phyloP scores from a whole-genome alignment of 2,329 filamentous ascomycete species.

The Chrysoporthe deuterocubensis region DNA sequence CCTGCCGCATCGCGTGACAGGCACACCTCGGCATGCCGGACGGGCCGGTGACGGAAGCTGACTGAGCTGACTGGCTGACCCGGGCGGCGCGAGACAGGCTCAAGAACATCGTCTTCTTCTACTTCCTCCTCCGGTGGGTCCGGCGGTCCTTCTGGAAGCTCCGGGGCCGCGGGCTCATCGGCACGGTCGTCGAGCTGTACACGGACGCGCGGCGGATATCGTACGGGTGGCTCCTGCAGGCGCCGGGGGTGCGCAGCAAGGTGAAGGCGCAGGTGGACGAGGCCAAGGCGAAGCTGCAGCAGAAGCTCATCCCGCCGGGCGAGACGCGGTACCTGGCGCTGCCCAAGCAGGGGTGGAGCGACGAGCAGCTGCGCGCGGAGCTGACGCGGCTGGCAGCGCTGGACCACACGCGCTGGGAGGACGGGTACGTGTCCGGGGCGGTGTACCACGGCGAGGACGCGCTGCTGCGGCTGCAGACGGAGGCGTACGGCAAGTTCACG shows the following conservation, averaged over 20 bases:
- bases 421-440: slow-evolving; percentile 89
- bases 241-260: slow-evolving; percentile 83
- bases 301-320: slow-evolving; percentile 78
- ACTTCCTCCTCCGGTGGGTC: slow-evolving; percentile 84
- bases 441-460: slow-evolving; percentile 93
- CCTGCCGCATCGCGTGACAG: slow-evolving; percentile 1
- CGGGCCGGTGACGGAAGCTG: not conserved
- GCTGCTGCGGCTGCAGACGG: slow-evolving; percentile 81
- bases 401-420: slow-evolving; percentile 97
- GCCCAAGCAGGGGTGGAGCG: slow-evolving; percentile 81
- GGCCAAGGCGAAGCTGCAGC: slow-evolving; percentile 77
- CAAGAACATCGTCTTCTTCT: slow-evolving; percentile 84
- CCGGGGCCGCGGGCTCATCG: slow-evolving; percentile 84
- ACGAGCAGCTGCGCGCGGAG: slow-evolving; percentile 79
- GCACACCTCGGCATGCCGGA: not conserved
- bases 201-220: slow-evolving; percentile 69
- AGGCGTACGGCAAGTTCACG: slow-evolving; percentile 92
- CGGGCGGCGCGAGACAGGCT: slow-evolving; percentile 53
- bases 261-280: slow-evolving; percentile 85
- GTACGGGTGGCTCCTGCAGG: slow-evolving; percentile 84
- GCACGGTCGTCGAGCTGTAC: slow-evolving; percentile 77
- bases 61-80: slow-evolving; percentile 4
- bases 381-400: slow-evolving; percentile 78
- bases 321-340: slow-evolving; percentile 75
- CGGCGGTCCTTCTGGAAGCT: slow-evolving; percentile 82